Percentiles rank a stretch among this genome's conserved stretches.
Evolutionary conservation across 2,329 filamentous ascomycete species (phyloP).

Genomic region (Colletotrichum sp.): DNA sequence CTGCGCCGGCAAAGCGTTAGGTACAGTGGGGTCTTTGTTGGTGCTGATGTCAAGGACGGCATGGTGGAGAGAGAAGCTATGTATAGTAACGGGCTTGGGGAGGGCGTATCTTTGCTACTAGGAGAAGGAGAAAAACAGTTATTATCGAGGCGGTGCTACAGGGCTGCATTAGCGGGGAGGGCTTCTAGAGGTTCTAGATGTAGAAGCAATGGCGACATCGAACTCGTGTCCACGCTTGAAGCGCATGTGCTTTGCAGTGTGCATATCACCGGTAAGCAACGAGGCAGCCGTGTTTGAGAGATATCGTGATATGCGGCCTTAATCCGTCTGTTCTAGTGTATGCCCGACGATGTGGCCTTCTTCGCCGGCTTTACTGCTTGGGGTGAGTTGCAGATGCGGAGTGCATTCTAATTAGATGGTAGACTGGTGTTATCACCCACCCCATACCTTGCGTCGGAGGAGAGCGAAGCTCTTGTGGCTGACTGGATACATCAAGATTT

Average conservation of each 20-base stretch:
- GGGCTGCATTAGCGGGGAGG: background rate
- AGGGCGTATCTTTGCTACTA: background rate
- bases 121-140: background rate
- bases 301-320: background rate
- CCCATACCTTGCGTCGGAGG: background rate
- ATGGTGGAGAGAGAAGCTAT: background rate
- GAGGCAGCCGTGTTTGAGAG: too few relatives aligned
- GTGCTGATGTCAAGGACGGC: background rate
- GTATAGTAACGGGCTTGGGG: background rate
- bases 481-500: background rate
- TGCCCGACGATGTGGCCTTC: background rate
- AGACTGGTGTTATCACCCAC: background rate
- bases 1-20: constrained; percentile 27
- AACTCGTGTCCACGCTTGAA: background rate
- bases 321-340: background rate
- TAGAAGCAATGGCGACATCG: background rate
- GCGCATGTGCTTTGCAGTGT: background rate
- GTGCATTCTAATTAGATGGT: background rate
- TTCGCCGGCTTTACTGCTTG: background rate
- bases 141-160: background rate
- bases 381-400: background rate
- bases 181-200: background rate
- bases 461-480: background rate
- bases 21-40: background rate
- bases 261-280: background rate